Evolutionary conservation across 805 yeast genomes (phyloP), one percentile per base, ranked within the genome.

Genomic region (Kuraishia molischiana): DNA sequence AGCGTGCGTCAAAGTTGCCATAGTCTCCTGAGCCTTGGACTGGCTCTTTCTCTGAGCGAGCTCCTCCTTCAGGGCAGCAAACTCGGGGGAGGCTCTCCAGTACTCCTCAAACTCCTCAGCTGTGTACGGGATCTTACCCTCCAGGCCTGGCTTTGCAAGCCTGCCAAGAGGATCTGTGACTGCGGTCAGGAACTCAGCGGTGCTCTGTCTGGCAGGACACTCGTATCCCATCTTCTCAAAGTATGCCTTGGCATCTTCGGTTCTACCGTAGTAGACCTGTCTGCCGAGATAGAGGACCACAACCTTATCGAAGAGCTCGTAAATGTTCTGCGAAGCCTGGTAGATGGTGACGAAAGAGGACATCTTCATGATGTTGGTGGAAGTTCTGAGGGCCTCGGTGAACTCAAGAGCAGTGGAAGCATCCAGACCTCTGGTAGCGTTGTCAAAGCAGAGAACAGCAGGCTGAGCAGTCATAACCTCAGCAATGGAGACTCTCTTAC

Each of bases 351-450:
- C 76, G 43, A 78, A 56, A 11, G 80, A 75, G n/a, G 81, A 66
- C 8, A 71, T 61, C 33, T 72, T 66, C 43, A 71, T 56, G 53
- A 77, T 54, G 44, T 75, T 72, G 2, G 84, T 75, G 9, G 74
- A 67, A 2, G 78, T 66, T 59, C 77, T 72, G 43, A 78, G 62
- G 20, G 80, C 72, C 49, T 74, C 69, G 19, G 72, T 69, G 44
- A 73, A 78, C 56, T 78, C 85, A 42, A 78, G 64, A 13, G 85
- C 84, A 15, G 84, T 77, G n/a, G 84, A 76, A 8, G 84, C 72
- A 59, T 77, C 85, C 46, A 77, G 63, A 56, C 85, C 85, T 57
- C 84, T 67, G 14, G 85, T 78, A 19, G 83, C 79, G 47, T 77
- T 78, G 59, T 77, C 85, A 74, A 78, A 77, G 44, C 81, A 74